These are phyloP conservation scores for Peronospora farinosa DNA, from an alignment of 352 stramenopile genomes.

Conservation along the genomic window DNA sequence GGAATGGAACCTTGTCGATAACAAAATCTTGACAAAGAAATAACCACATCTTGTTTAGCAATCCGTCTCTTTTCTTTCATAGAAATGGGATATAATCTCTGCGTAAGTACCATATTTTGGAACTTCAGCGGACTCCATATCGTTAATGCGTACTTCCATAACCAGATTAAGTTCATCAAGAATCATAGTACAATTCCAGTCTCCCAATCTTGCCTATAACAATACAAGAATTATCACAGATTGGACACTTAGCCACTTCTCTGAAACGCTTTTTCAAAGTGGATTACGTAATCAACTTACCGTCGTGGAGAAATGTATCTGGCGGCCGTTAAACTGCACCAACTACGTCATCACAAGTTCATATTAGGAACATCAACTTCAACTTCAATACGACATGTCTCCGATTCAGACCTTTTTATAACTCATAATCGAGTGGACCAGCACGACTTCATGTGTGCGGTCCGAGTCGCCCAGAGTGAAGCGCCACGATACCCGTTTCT, in stretches of 20 bases:
- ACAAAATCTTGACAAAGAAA: conserved; percentile 46
- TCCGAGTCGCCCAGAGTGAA: conserved; percentile 77
- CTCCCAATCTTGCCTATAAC: conserved; percentile 52
- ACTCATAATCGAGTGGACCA: conserved; percentile 79
- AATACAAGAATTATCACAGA: conserved; percentile 3
- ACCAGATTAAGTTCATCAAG: conserved; percentile 64
- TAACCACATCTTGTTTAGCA: not conserved
- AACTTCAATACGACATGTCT: not conserved
- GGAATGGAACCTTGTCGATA: conserved; percentile 73
- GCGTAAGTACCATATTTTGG: conserved; percentile 67
- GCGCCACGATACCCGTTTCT: conserved; percentile 79
- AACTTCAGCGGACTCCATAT: conserved; percentile 63
- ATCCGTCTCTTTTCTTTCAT: no score
- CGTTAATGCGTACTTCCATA: conserved; percentile 84
- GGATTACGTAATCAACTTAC: conserved; percentile 24
- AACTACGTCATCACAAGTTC: conserved; percentile 27
- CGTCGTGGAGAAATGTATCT: conserved; percentile 78
- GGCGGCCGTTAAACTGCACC: conserved; percentile 69
- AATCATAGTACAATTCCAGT: conserved; percentile 78
- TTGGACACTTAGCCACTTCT: not conserved
- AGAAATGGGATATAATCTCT: not conserved
- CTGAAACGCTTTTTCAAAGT: conserved; percentile 5
- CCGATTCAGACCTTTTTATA: conserved; percentile 63
- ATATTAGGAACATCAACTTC: conserved; percentile 2
- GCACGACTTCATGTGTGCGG: conserved; percentile 61